Base-by-base conservation (phyloP, 352 stramenopile species). In the Phytophthora citrophthora region DNA sequence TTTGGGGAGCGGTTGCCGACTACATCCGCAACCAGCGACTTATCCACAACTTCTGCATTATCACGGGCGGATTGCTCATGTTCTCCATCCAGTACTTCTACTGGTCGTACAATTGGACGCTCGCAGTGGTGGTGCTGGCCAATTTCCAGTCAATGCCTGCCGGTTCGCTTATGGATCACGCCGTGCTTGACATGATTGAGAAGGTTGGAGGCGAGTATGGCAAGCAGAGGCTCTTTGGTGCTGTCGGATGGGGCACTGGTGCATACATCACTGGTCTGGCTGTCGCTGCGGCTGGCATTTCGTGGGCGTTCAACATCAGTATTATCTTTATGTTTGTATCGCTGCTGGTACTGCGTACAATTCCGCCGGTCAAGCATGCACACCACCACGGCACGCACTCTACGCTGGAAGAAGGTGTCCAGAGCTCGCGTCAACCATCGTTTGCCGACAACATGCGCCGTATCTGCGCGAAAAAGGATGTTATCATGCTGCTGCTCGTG, bases 201-300 rank as follows among this genome's bases (percentile, higher is more conserved):
- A 83, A 86, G 44, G 72, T 86, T 38, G 81, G 83, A n/a, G 79
- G 79, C n/a, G 83, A 90, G 51, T 92, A 92, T 44, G 83, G 83
- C 70, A 90, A 90, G 69, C 83, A 92, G 71, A 73, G 83, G 1
- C 77, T 92, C 26, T 90, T 89, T 61, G 81, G 81, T n/a, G 75
- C 83, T 6, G 67, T 92, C 12, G 83, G 83, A 32, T 92, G 76
- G 61, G 83, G 83, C 9, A 31, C 56, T 5, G 64, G 61, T 15
- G 83, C 81, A 0, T 92, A 90, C 63, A 55, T 90, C 31, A 77
- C 81, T 0, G 81, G 81, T 0, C 49, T 89, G 45, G 66, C 83
- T 12, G 83, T 90, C 26, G 75, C 73, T 9, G 64, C 63, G 11
- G 72, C 65, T 5, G 83, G 81, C 20, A 89, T 92, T 58, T 68